Percentiles rank a stretch among this genome's conserved stretches.
Evolutionary conservation across 257 asterid species (phyloP).

Genomic region (Nicotiana tabacum): DNA sequence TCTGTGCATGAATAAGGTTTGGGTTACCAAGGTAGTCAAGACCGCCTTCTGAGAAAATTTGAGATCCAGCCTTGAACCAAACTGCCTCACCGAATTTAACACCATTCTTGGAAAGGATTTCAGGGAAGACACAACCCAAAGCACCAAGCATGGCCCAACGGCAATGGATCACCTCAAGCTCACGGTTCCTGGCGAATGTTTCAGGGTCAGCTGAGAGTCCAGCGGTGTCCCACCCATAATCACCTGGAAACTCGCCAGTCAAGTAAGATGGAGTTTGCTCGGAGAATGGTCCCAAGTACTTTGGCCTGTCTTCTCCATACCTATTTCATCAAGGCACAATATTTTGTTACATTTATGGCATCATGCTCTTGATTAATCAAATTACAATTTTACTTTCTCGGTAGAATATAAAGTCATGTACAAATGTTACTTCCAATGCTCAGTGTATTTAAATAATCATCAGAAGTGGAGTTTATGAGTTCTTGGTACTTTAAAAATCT

Average conservation of each 20-base stretch:
- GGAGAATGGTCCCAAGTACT: slow-evolving; percentile 90
- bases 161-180: slow-evolving; percentile 80
- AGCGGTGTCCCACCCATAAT: slow-evolving; percentile 94
- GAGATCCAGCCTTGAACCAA: slow-evolving; percentile 94
- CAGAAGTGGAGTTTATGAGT: too few species aligned
- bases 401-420: too few species aligned
- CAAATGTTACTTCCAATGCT: too few species aligned
- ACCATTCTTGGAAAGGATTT: slow-evolving; percentile 65
- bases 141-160: slow-evolving; percentile 99
- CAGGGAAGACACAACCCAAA: slow-evolving; percentile 80
- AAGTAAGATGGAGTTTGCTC: slow-evolving; percentile 90
- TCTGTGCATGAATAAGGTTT: slow-evolving; percentile 77
- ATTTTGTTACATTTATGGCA: background rate
- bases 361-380: background rate
- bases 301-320: slow-evolving; percentile 90
- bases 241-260: slow-evolving; percentile 89
- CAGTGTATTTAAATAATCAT: too few species aligned
- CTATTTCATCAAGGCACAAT: slow-evolving; percentile 22
- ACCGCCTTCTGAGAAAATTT: slow-evolving; percentile 91
- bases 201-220: slow-evolving; percentile 93
- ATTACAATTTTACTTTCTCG: background rate
- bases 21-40: slow-evolving; percentile 87
- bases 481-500: too few species aligned
- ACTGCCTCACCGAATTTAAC: slow-evolving; percentile 81
- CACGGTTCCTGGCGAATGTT: slow-evolving; percentile 83